Evolutionary conservation across 129 eudicot genomes (phyloP), one percentile per base, ranked within the genome.

Genomic region (Lactuca saligna): DNA sequence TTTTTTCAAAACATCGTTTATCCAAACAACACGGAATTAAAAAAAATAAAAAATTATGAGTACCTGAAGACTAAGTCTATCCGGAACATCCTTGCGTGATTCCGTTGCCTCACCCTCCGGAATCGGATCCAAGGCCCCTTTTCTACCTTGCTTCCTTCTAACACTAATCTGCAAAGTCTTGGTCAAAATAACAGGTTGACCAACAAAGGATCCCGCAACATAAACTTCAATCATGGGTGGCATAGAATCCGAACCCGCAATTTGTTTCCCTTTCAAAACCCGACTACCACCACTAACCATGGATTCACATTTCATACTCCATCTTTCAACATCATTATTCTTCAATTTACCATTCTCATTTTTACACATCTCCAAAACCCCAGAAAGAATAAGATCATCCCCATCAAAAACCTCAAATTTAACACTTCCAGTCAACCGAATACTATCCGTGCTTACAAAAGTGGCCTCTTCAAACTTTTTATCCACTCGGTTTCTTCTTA

Each of bases 381-480:
- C 95, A 3, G 84, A 79, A 60, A 91, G 82, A 20, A 91, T 70
- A 8, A 79, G 72, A 66, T 87, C 87, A 10, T 87, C 88, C 35
- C 81, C 79, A 74, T 91, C 75, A 20, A 77, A 83, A 38, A 91
- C 95, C 81, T 91, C 92, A 8, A 87, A 87, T 72, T 80, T 91
- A 32, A 85, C 90, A 81, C 95, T 91, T 49, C 92, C 95, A 0
- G 89, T 74, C 14, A 87, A 70, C 51, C 95, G 73, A 61, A 91
- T 85, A 77, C 86, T 79, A 56, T 85, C 97, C 0, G 97, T 91
- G 76, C 95, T 85, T 63, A 91, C 95, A 73, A 85, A 91, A 13
- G 91, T 91, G 16, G 89, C 92, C 68, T 91, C 97, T 75, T 91
- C 96, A 5, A 89, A 81, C 75, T 77, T 85, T 61, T 87, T 87